Evolutionary conservation across 2,329 filamentous ascomycete species (phyloP).

Genomic region (Tolypocladium album): DNA sequence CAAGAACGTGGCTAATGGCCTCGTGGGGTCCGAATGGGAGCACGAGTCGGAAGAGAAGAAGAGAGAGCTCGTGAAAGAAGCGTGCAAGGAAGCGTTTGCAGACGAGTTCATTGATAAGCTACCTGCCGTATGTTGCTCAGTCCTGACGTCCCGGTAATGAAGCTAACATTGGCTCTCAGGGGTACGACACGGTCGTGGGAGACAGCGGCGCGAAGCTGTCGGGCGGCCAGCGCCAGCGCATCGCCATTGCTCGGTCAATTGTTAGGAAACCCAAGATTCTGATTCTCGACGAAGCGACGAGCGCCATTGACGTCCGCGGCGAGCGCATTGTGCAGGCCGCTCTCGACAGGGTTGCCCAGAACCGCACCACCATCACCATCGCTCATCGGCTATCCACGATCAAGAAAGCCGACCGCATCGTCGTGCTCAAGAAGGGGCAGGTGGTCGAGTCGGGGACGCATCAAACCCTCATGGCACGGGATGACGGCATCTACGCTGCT

Average conservation of each 20-base stretch:
- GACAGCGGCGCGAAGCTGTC: constrained; percentile 69
- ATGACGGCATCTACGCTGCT: constrained; percentile 53
- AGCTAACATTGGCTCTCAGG: constrained; percentile 24
- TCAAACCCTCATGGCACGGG: constrained; percentile 51
- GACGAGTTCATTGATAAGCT: constrained; percentile 58
- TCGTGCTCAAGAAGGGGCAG: constrained; percentile 61
- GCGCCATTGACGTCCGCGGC: constrained; percentile 45
- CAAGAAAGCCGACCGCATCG: constrained; percentile 66
- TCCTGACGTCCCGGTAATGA: neutral
- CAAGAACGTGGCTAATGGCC: constrained; percentile 50
- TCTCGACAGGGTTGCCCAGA: constrained; percentile 48
- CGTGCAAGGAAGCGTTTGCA: constrained; percentile 57
- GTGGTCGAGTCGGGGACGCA: constrained; percentile 70
- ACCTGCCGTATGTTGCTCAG: constrained; percentile 32
- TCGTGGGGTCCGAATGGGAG: constrained; percentile 42
- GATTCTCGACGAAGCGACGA: constrained; percentile 70
- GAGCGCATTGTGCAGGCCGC: constrained; percentile 54
- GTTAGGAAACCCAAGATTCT: constrained; percentile 60
- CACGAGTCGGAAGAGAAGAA: constrained; percentile 43
- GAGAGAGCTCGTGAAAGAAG: constrained; percentile 47
- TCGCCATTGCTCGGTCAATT: constrained; percentile 68
- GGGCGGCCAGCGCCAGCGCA: constrained; percentile 76
- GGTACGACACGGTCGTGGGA: constrained; percentile 65
- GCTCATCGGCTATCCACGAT: constrained; percentile 68
- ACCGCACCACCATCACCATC: constrained; percentile 62